A percentile compares a stretch with the other conserved stretches of the same genome.
Evolutionary conservation across 116 monocot species (phyloP).

Genomic region (Zostera marina): DNA sequence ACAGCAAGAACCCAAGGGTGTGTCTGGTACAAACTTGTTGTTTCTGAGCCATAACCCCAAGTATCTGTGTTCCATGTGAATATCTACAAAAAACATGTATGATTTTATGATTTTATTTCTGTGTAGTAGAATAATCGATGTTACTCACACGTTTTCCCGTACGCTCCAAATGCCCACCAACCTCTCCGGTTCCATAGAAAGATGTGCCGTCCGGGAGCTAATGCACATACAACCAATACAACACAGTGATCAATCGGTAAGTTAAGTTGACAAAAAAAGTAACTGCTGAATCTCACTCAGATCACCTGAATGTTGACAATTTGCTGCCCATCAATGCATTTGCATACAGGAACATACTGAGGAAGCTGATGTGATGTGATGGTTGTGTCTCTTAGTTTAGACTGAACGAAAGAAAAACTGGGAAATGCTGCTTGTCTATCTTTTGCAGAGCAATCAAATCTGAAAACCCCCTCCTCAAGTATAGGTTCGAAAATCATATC

Average conservation of each 20-base stretch:
- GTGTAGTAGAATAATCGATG: background rate
- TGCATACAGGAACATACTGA: constrained; percentile 38
- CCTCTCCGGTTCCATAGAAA: constrained; percentile 97
- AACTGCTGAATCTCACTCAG: background rate
- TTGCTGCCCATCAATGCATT: constrained; percentile 25
- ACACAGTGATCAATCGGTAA: background rate
- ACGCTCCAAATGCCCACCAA: constrained; percentile 79
- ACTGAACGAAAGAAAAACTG: constrained; percentile 77
- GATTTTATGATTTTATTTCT: background rate
- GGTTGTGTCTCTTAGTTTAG: constrained; percentile 34
- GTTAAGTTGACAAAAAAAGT: background rate
- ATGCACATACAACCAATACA: background rate
- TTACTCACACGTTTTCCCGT: constrained; percentile 75
- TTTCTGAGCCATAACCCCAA: constrained; percentile 80
- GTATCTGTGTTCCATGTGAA: constrained; percentile 98
- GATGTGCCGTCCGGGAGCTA: constrained; percentile 80
- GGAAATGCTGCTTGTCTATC: constrained; percentile 40
- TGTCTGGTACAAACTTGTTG: constrained; percentile 92
- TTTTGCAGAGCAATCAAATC: constrained; percentile 72
- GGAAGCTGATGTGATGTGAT: constrained; percentile 20
- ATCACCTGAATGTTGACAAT: constrained; percentile 40
- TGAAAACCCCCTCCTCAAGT: constrained; percentile 77
- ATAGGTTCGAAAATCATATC: constrained; percentile 60
- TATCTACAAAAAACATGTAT: constrained; percentile 25
- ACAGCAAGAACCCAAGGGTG: constrained; percentile 92